phyloP scores from a whole-genome alignment of 148 eudicot genomes.

The Gaultheria prostrata region DNA sequence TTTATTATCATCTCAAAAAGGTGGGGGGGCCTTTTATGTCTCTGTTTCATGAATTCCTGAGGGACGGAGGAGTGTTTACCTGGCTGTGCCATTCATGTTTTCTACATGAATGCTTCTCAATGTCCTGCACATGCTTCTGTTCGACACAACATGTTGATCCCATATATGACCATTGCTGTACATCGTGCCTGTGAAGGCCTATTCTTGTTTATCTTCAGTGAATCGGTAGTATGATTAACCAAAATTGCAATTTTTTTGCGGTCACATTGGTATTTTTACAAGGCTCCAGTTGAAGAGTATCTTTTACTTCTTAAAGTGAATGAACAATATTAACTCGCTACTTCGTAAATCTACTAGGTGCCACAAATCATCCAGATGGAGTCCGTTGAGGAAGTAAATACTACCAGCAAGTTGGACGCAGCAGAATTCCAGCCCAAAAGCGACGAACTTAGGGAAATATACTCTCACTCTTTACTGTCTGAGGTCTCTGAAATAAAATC shows the following conservation, averaged over 20 bases:
- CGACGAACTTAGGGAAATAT: constrained; percentile 14
- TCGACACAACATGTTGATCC: not conserved
- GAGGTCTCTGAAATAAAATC: constrained; percentile 17
- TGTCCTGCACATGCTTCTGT: not conserved
- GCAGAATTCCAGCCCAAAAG: constrained; percentile 27
- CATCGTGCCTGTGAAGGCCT: not conserved
- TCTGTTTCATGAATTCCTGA: not conserved
- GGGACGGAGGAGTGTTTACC: not conserved
- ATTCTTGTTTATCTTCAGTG: not conserved
- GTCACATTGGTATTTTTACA: not conserved
- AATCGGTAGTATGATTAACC: constrained; percentile 10
- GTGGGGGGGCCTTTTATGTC: not conserved
- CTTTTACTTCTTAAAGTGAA: not conserved
- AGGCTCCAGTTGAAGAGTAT: not conserved
- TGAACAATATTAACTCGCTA: constrained; percentile 8
- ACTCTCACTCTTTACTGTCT: constrained; percentile 16
- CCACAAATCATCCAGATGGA: constrained; percentile 20
- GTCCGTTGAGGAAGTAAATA: constrained; percentile 26
- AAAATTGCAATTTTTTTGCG: not conserved
- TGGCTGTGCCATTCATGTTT: not conserved
- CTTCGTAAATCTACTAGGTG: constrained; percentile 34
- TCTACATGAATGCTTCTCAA: not conserved
- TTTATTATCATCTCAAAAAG: not conserved
- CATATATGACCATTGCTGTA: not conserved
- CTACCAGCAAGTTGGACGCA: constrained; percentile 20